Evolutionary conservation across 169 alveolate species (phyloP).

Genomic region (Plasmodium relictum): DNA sequence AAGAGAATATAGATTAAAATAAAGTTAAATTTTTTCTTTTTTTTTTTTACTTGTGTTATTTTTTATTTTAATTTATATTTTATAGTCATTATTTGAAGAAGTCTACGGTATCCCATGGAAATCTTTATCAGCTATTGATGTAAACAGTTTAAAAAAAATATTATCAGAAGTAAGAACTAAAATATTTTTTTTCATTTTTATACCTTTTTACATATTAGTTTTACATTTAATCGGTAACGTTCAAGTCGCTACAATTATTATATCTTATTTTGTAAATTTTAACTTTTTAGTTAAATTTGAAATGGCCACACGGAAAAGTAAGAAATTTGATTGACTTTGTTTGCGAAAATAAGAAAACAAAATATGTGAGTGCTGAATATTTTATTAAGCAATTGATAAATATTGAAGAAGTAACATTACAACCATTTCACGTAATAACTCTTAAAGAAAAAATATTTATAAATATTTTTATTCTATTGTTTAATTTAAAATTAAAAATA

Average conservation of each 20-base stretch:
- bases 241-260: background rate
- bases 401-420: constrained; percentile 76
- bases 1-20: background rate
- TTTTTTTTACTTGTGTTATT: constrained; percentile 1
- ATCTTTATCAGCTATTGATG: constrained; percentile 73
- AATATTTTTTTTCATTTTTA: background rate
- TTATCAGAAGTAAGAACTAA: constrained; percentile 41
- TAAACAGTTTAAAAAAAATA: constrained; percentile 63
- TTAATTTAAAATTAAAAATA: background rate
- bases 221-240: background rate
- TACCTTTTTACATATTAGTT: constrained; percentile 6
- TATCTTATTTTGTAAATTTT: background rate
- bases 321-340: constrained; percentile 72
- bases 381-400: constrained; percentile 73
- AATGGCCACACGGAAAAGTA: constrained; percentile 77
- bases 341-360: constrained; percentile 73
- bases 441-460: background rate
- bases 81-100: constrained; percentile 72
- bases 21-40: constrained; percentile 7
- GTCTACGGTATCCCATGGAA: constrained; percentile 77
- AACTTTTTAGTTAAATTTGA: constrained; percentile 57
- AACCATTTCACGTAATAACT: constrained; percentile 61
- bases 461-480: background rate
- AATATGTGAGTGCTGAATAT: constrained; percentile 77
- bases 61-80: background rate